These are phyloP conservation scores for Adansonia madagascariensis DNA, from an alignment of 441 rosid genomes.

Conservation along the genomic window DNA sequence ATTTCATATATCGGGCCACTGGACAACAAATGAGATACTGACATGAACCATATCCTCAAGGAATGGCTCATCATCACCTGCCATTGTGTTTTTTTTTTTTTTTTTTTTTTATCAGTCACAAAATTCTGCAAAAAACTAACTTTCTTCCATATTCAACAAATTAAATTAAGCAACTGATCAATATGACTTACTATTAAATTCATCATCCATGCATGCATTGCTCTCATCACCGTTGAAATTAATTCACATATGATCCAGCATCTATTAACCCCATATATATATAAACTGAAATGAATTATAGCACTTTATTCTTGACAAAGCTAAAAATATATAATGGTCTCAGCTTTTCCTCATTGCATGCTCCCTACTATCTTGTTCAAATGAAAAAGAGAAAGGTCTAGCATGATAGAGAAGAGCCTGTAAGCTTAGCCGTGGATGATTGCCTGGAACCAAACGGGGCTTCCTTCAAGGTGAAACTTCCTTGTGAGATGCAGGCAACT, in stretches of 20 bases:
- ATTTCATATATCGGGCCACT: background rate
- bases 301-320: background rate
- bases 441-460: conserved; percentile 20
- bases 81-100: background rate
- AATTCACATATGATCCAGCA: background rate
- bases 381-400: conserved; percentile 33
- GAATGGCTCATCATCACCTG: conserved; percentile 18
- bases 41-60: conserved; percentile 25
- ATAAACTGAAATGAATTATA: background rate
- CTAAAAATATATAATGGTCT: background rate
- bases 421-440: conserved; percentile 31
- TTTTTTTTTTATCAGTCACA: background rate
- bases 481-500: conserved; percentile 18
- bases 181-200: background rate
- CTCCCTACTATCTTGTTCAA: background rate
- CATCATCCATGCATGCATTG: background rate
- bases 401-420: conserved; percentile 25
- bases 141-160: background rate
- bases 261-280: background rate
- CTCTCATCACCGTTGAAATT: background rate
- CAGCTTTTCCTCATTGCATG: background rate
- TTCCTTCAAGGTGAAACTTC: background rate
- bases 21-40: conserved; percentile 1
- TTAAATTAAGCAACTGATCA: background rate
- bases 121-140: too few relatives aligned